phyloP scores from a whole-genome alignment of 768 basidiomycete genomes.

The Collybia mongolica region DNA sequence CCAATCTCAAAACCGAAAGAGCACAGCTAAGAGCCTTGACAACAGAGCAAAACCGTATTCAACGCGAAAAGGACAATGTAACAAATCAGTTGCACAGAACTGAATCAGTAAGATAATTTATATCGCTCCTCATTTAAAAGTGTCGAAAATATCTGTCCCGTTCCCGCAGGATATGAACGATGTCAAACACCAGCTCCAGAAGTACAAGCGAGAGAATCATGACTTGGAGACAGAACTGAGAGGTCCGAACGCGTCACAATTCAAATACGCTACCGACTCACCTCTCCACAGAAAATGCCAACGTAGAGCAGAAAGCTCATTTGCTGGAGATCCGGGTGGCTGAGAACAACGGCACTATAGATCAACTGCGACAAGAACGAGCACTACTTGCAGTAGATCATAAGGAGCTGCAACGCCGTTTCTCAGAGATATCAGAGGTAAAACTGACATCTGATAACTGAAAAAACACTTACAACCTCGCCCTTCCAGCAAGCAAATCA shows the following conservation, averaged over 20 bases:
- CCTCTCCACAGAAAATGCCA: slow-evolving; percentile 50
- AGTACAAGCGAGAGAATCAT: slow-evolving; percentile 70
- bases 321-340: slow-evolving; percentile 63
- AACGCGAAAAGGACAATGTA: slow-evolving; percentile 66
- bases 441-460: slow-evolving; percentile 11
- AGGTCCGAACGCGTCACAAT: slow-evolving; percentile 37
- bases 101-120: slow-evolving; percentile 53
- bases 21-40: slow-evolving; percentile 59
- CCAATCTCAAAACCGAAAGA: slow-evolving; percentile 70
- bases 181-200: slow-evolving; percentile 65
- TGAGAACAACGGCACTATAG: slow-evolving; percentile 70
- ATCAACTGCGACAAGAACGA: slow-evolving; percentile 77
- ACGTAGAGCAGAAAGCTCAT: slow-evolving; percentile 72
- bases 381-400: slow-evolving; percentile 67
- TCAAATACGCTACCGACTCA: neutral
- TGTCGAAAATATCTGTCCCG: slow-evolving; percentile 8
- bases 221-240: slow-evolving; percentile 73
- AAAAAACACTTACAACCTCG: neutral
- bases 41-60: slow-evolving; percentile 59
- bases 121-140: neutral
- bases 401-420: slow-evolving; percentile 68
- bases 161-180: slow-evolving; percentile 73
- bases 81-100: slow-evolving; percentile 64
- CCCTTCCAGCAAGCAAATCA: slow-evolving; percentile 51
- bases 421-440: slow-evolving; percentile 68